Base-by-base conservation (phyloP, 306 rosid genomes). In the Ormosia emarginata region DNA sequence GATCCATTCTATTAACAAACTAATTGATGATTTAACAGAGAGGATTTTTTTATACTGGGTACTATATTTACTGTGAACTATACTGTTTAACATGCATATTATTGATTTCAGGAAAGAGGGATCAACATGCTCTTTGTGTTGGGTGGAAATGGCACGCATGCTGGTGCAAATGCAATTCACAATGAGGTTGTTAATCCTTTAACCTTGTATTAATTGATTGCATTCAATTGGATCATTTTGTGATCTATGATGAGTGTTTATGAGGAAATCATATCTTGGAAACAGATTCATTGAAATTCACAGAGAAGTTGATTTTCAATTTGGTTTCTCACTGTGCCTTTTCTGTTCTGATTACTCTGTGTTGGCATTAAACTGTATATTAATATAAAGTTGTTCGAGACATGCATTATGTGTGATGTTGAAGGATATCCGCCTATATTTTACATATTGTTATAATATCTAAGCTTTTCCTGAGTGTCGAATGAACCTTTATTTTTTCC, bases 81-180 rank as follows among this genome's bases (percentile, higher is more conserved):
- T 66, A 61, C 68, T 73, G 55, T 79, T 37, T 64, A 71, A 80
- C 56, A 47, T 67, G 17, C 55, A 18, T 70, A 39, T 65, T 81
- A 39, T 78, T 82, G 80, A 80, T 81, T 67, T 79, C 90, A 95
- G 99, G 91, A 88, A 91, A 88, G 97, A 86, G 97, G 97, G 74
- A 93, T 95, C 84, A 90, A 92, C 85, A 92, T 95, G 99, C 92
- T 95, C 77, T 95, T 93, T 87, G 94, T 95, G 68, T 85, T 95
- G 96, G 99, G 99, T 62, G 99, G 99, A 74, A 92, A 95, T 34
- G 99, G 99, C 47, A 95, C 99, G 4, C 99, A 95, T 81, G 99
- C 99, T 64, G 99, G 99, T 74, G 99, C 99, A 46, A 87, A 95
- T 71, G 98, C 93, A 55, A 92, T 95, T 83, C 98, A 95, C 84